Conservation (phyloP, 768 basidiomycete genomes). For the Infundibulicybe gibba region DNA sequence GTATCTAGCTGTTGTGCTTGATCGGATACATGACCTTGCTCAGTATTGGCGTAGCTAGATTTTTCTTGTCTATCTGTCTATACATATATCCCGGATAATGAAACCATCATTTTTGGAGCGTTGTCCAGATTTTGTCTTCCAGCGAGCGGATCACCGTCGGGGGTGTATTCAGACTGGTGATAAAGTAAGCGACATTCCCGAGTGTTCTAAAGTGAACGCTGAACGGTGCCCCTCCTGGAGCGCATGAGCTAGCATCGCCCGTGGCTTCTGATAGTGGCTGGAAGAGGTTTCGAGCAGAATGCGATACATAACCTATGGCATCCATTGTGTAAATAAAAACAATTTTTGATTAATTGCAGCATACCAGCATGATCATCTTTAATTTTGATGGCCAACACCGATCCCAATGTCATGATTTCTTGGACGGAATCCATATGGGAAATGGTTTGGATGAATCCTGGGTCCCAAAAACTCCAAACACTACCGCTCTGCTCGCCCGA, state of each 20-base stretch:
- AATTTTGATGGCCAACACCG: constrained; percentile 78
- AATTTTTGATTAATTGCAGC: constrained; percentile 21
- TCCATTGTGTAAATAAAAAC: background rate
- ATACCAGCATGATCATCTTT: constrained; percentile 47
- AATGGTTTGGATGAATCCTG: constrained; percentile 59
- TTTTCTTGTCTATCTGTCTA: background rate
- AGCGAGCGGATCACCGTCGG: constrained; percentile 48
- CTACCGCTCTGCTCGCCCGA: constrained; percentile 15
- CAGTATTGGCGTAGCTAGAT: constrained; percentile 81
- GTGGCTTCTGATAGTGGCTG: constrained; percentile 38
- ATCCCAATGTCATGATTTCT: constrained; percentile 85
- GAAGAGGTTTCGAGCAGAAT: constrained; percentile 63
- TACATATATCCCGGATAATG: background rate
- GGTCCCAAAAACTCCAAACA: constrained; percentile 90
- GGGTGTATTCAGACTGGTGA: constrained; percentile 80
- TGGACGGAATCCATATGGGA: constrained; percentile 56
- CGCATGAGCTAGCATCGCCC: constrained; percentile 25
- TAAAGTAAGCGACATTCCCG: constrained; percentile 91
- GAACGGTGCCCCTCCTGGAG: constrained; percentile 54
- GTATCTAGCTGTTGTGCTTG: constrained; percentile 89
- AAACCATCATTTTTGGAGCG: constrained; percentile 10
- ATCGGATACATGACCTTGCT: constrained; percentile 88
- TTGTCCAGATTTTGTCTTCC: constrained; percentile 58
- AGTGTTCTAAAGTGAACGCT: constrained; percentile 84
- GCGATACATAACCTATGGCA: constrained; percentile 49